A percentile compares a stretch with the other conserved stretches of the same genome.
phyloP scores from a whole-genome alignment of 768 basidiomycete species.

The Xerocomus potaroensis region DNA sequence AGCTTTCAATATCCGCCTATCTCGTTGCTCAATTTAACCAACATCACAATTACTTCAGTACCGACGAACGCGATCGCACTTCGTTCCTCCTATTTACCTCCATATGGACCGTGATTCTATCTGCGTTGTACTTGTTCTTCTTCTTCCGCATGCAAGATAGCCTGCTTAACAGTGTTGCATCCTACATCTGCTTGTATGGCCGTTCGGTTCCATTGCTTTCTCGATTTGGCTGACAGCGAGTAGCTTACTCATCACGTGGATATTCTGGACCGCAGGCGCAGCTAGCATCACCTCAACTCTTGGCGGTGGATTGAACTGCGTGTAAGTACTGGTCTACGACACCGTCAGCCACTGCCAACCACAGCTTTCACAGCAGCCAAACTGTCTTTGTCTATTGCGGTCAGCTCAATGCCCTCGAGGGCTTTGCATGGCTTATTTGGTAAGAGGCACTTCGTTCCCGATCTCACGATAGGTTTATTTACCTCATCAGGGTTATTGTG shows the following conservation, averaged over 20 bases:
- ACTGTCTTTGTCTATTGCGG: slow-evolving; percentile 57
- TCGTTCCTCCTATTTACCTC: slow-evolving; percentile 68
- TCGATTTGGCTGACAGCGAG: slow-evolving; percentile 4
- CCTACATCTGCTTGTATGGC: slow-evolving; percentile 61
- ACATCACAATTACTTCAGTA: slow-evolving; percentile 47
- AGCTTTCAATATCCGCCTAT: slow-evolving; percentile 74
- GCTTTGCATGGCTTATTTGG: slow-evolving; percentile 75
- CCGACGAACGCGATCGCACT: slow-evolving; percentile 54
- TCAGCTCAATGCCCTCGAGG: slow-evolving; percentile 72
- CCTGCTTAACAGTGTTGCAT: slow-evolving; percentile 54
- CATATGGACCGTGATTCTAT: slow-evolving; percentile 62
- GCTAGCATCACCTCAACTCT: slow-evolving; percentile 63
- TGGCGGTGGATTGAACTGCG: slow-evolving; percentile 70
- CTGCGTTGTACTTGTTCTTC: slow-evolving; percentile 46
- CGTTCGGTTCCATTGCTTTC: not conserved
- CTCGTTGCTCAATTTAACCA: slow-evolving; percentile 58
- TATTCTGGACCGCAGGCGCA: slow-evolving; percentile 73
- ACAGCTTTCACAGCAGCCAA: slow-evolving; percentile 24
- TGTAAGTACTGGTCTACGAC: slow-evolving; percentile 32
- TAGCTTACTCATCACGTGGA: slow-evolving; percentile 68
- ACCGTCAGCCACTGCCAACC: not conserved
- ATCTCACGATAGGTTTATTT: not conserved
- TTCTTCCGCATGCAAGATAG: slow-evolving; percentile 50
- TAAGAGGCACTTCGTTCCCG: slow-evolving; percentile 29
- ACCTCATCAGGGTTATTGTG: slow-evolving; percentile 50